phyloP scores from a whole-genome alignment of 495 filamentous ascomycete genomes.

The Bacidia rubella region DNA sequence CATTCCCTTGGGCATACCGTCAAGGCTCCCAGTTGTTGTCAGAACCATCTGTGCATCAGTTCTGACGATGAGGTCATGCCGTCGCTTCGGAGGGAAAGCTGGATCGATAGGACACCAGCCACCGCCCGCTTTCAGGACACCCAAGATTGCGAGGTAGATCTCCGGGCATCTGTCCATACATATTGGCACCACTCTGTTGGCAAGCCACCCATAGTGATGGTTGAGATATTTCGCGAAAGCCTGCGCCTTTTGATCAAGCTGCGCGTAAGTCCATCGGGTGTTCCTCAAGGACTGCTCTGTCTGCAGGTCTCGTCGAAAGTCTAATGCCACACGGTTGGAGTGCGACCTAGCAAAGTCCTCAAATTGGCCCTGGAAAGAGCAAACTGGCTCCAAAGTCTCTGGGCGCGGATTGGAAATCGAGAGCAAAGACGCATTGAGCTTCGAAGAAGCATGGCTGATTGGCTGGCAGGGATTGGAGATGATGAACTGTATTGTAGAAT shows the following conservation, averaged over 20 bases:
- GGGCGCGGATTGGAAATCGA: conserved; percentile 24
- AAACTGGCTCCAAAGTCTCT: conserved; percentile 13
- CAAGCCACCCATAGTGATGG: conserved; percentile 16
- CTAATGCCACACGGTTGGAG: conserved; percentile 20
- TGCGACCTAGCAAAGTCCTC: conserved; percentile 20
- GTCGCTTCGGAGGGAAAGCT: conserved; percentile 23
- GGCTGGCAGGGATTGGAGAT: conserved; percentile 20
- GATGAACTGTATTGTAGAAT: conserved; percentile 20
- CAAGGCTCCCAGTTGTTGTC: conserved; percentile 12
- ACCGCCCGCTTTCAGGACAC: conserved; percentile 53
- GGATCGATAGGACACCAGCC: conserved; percentile 31
- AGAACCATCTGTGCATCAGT: conserved; percentile 20
- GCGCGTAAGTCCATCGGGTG: conserved; percentile 21
- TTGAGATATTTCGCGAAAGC: conserved; percentile 19
- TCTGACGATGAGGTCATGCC: conserved; percentile 25
- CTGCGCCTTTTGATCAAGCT: conserved; percentile 23
- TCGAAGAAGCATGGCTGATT: conserved; percentile 13
- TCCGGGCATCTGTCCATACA: conserved; percentile 73
- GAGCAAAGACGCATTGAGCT: conserved; percentile 18
- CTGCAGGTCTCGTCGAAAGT: conserved; percentile 18
- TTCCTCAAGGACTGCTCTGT: conserved; percentile 10
- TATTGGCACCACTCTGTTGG: conserved; percentile 46
- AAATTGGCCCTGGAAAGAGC: conserved; percentile 26
- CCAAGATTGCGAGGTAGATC: conserved; percentile 65
- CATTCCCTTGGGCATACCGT: conserved; percentile 23